Conservation (phyloP, 352 stramenopile species). For the Phytophthora ramorum region DNA sequence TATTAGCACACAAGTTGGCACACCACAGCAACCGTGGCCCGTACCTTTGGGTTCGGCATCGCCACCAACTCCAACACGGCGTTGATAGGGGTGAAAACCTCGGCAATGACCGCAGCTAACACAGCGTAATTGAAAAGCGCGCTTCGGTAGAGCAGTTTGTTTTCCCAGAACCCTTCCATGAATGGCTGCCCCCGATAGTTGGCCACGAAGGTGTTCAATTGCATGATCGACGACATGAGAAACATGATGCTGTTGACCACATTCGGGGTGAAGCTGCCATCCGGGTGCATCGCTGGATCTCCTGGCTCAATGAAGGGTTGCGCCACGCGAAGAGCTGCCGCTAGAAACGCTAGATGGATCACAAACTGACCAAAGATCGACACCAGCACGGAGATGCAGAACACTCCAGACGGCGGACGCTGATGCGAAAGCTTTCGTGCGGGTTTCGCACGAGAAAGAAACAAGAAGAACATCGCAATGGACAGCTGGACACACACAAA, state of each 20-base stretch:
- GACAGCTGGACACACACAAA: constrained; percentile 68
- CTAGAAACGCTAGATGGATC: constrained; percentile 96
- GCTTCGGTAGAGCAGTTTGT: constrained; percentile 93
- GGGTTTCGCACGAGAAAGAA: constrained; percentile 88
- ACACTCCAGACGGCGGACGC: constrained; percentile 95
- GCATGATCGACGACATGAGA: constrained; percentile 94
- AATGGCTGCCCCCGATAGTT: constrained; percentile 99
- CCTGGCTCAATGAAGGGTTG: constrained; percentile 89
- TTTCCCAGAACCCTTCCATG: constrained; percentile 97
- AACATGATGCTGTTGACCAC: constrained; percentile 99
- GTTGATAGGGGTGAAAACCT: constrained; percentile 91
- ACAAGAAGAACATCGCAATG: constrained; percentile 74
- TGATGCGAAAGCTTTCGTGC: constrained; percentile 93
- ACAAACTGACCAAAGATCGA: constrained; percentile 97
- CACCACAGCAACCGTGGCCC: not conserved
- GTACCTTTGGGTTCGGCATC: constrained; percentile 78
- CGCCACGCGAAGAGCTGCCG: constrained; percentile 88
- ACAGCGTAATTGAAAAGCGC: constrained; percentile 81
- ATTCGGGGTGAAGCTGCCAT: constrained; percentile 97
- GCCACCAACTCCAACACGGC: constrained; percentile 91
- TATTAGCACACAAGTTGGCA: constrained; percentile 9
- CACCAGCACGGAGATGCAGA: constrained; percentile 92
- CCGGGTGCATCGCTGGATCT: constrained; percentile 76
- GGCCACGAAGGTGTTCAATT: constrained; percentile 97
- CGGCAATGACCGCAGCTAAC: constrained; percentile 90